These are phyloP conservation scores for Comarum palustre DNA, from an alignment of 306 rosid genomes.

Conservation along the genomic window DNA sequence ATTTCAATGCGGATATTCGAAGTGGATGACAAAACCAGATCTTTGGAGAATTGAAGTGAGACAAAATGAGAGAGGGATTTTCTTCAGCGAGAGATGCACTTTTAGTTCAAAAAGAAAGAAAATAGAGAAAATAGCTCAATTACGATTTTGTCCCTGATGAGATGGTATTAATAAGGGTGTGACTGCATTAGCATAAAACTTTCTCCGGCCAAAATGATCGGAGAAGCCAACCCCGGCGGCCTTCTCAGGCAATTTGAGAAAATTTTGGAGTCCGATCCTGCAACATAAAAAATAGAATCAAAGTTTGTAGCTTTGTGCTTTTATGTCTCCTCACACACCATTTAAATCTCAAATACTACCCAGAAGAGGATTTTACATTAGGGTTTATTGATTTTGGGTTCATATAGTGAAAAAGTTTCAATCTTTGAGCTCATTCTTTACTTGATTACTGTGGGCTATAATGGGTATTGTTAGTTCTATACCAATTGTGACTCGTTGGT, in stretches of 20 bases:
- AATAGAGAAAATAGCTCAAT: background rate
- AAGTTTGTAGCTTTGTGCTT: background rate
- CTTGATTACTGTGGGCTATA: background rate
- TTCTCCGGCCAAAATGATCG: constrained; percentile 32
- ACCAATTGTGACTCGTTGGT: background rate
- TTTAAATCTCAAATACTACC: constrained; percentile 4
- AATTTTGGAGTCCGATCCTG: constrained; percentile 63
- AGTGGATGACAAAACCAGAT: constrained; percentile 27
- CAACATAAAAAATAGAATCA: background rate
- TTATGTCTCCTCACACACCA: background rate
- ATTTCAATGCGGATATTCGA: constrained; percentile 10
- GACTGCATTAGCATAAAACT: background rate
- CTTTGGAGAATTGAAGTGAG: constrained; percentile 29
- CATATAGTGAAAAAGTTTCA: background rate
- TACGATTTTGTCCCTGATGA: background rate
- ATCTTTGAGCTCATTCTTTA: background rate
- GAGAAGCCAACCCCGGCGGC: constrained; percentile 31
- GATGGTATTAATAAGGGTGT: background rate
- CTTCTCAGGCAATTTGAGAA: constrained; percentile 58
- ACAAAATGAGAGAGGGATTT: constrained; percentile 13
- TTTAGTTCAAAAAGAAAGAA: constrained; percentile 25
- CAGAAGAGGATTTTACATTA: background rate
- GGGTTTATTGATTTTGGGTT: constrained; percentile 3
- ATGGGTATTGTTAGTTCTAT: background rate
- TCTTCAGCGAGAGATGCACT: constrained; percentile 46